These are phyloP conservation scores for Fusarium sp. DNA, from an alignment of 2,329 filamentous ascomycete species.

Conservation along the genomic window DNA sequence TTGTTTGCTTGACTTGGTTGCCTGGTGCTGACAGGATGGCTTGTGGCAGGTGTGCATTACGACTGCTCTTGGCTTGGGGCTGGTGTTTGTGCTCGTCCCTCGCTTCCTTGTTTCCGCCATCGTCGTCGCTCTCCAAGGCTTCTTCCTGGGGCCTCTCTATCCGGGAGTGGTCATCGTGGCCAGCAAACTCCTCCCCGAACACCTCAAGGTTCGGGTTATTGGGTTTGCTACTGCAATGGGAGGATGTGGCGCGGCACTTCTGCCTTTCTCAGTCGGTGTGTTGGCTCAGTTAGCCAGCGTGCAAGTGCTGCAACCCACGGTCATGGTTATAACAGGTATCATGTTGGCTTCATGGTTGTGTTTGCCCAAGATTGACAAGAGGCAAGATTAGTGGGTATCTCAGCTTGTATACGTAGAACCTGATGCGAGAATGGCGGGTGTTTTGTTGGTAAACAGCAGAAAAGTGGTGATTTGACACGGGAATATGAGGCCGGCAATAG, in stretches of 20 bases:
- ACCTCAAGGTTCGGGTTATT: not conserved
- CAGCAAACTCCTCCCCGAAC: not conserved
- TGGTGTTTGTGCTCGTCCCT: not conserved
- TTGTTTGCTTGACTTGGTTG: not conserved
- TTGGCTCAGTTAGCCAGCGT: not conserved
- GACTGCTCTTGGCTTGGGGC: not conserved
- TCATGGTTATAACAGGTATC: not conserved
- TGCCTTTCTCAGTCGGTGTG: not conserved
- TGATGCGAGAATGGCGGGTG: not conserved
- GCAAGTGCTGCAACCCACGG: not conserved
- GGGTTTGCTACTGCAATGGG: not conserved
- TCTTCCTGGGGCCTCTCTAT: not conserved
- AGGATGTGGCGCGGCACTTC: not conserved
- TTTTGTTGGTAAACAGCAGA: not conserved
- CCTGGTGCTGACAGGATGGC: not conserved
- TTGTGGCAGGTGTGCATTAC: not conserved
- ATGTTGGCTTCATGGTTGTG: conserved; percentile 1
- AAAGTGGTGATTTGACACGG: not conserved
- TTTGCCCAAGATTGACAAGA: conserved; percentile 6
- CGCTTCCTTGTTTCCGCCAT: not conserved
- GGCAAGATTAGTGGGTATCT: not conserved
- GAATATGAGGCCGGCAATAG: not conserved
- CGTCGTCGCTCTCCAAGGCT: not conserved
- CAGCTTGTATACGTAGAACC: not conserved
- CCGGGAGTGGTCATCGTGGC: not conserved